These are phyloP conservation scores for Eutrema japonicum DNA, from an alignment of 345 rosid species.

Conservation along the genomic window DNA sequence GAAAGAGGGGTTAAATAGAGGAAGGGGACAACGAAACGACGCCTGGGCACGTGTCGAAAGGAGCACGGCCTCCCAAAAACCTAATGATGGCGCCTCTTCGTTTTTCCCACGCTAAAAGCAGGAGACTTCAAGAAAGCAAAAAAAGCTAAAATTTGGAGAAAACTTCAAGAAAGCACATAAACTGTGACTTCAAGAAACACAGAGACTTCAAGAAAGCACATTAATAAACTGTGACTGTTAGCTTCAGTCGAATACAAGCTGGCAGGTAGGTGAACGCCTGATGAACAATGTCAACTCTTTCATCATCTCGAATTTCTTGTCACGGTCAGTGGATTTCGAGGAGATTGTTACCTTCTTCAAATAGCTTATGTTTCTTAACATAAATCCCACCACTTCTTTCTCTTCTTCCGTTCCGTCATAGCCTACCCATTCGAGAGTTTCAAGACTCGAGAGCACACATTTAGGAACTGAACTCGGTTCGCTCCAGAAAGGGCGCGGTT, in stretches of 20 bases:
- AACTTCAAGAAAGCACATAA: no score
- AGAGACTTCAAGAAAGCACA: no score
- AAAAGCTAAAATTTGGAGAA: no score
- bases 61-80: no score
- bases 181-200: neutral
- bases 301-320: constrained; percentile 6
- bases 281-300: neutral
- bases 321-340: neutral
- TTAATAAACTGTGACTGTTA: neutral
- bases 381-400: neutral
- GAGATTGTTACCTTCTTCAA: neutral
- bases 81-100: no score
- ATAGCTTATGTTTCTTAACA: neutral
- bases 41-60: no score
- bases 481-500: neutral
- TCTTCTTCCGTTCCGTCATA: constrained; percentile 15
- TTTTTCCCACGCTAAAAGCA: no score
- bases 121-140: no score
- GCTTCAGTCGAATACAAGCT: neutral
- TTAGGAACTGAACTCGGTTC: constrained; percentile 12
- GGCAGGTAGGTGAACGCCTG: constrained; percentile 7
- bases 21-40: no score
- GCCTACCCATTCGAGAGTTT: constrained; percentile 1
- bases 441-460: constrained; percentile 12
- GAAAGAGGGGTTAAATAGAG: no score